phyloP scores from a whole-genome alignment of 768 basidiomycete genomes.

The Boletus sp. region DNA sequence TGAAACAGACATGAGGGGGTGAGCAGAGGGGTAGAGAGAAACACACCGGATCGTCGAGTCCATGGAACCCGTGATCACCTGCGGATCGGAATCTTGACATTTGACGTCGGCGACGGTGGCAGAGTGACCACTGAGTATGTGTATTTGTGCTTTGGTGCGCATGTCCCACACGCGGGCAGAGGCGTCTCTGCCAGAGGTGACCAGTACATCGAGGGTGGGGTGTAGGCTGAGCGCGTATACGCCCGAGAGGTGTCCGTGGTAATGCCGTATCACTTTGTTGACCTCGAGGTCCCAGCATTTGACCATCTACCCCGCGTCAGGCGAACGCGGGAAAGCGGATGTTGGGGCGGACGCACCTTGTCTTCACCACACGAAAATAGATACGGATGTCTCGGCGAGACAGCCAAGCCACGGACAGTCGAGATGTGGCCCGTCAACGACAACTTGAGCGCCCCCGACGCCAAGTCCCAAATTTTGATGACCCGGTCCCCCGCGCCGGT shows the following conservation, averaged over 20 bases:
- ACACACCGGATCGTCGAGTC: conserved; percentile 88
- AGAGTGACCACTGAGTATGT: conserved; percentile 90
- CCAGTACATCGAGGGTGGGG: conserved; percentile 92
- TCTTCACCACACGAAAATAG: conserved; percentile 97
- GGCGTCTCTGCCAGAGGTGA: conserved; percentile 94
- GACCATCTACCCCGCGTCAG: conserved; percentile 70
- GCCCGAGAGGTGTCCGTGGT: conserved; percentile 96
- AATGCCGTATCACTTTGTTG: conserved; percentile 98
- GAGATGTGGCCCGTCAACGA: conserved; percentile 97
- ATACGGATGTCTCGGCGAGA: conserved; percentile 92
- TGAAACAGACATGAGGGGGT: not conserved
- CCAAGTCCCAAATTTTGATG: conserved; percentile 98
- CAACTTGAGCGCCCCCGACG: conserved; percentile 95
- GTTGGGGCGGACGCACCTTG: conserved; percentile 55
- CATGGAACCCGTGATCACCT: conserved; percentile 98
- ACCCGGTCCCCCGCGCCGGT: conserved; percentile 98
- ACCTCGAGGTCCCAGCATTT: conserved; percentile 99
- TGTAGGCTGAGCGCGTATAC: conserved; percentile 93
- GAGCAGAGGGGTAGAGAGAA: not conserved
- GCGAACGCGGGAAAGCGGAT: not conserved
- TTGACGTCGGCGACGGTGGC: conserved; percentile 94
- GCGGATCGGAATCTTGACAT: conserved; percentile 95
- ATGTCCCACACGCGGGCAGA: conserved; percentile 99
- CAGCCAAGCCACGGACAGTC: conserved; percentile 91
- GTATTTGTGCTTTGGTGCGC: conserved; percentile 95